phyloP scores from a whole-genome alignment of 768 basidiomycete species.

The Lentinula raphanica region DNA sequence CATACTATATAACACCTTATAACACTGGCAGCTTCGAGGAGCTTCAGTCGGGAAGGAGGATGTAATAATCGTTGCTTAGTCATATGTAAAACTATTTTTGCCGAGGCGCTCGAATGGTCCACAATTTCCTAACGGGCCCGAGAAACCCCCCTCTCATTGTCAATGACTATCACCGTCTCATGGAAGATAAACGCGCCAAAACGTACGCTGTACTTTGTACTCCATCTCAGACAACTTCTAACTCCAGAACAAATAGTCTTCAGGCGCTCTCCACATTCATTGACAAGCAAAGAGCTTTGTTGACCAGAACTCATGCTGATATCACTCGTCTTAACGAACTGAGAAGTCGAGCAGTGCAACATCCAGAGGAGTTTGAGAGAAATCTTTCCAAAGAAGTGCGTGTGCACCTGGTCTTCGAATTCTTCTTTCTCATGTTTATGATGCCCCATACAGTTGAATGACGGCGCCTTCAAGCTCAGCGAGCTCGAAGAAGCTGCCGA shows the following conservation, averaged over 20 bases:
- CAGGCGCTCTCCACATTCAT: slow-evolving; percentile 8
- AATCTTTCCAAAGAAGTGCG: slow-evolving; percentile 31
- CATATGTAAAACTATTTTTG: background rate
- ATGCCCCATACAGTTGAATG: slow-evolving; percentile 24
- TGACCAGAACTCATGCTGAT: slow-evolving; percentile 6
- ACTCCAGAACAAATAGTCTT: background rate
- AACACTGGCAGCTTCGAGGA: too few species aligned
- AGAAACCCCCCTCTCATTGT: slow-evolving; percentile 1
- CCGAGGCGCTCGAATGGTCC: background rate
- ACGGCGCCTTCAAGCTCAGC: slow-evolving; percentile 31
- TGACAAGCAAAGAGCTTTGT: slow-evolving; percentile 3
- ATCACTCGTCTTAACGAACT: slow-evolving; percentile 38
- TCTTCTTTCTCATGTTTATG: slow-evolving; percentile 5
- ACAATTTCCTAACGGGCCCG: background rate
- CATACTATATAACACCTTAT: too few species aligned
- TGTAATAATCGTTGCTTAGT: background rate
- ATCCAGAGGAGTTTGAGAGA: slow-evolving; percentile 28
- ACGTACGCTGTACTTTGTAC: background rate
- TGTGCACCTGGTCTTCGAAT: too few species aligned
- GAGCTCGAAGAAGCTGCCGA: slow-evolving; percentile 34
- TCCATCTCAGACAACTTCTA: background rate
- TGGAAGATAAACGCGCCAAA: slow-evolving; percentile 9
- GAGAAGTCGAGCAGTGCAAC: slow-evolving; percentile 30
- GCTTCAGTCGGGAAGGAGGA: too few species aligned
- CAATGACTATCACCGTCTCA: slow-evolving; percentile 7